Percentiles rank a stretch among this genome's conserved stretches.
phyloP scores from a whole-genome alignment of 1,284 basidiomycete genomes.

The Acaromyces ingoldii region DNA sequence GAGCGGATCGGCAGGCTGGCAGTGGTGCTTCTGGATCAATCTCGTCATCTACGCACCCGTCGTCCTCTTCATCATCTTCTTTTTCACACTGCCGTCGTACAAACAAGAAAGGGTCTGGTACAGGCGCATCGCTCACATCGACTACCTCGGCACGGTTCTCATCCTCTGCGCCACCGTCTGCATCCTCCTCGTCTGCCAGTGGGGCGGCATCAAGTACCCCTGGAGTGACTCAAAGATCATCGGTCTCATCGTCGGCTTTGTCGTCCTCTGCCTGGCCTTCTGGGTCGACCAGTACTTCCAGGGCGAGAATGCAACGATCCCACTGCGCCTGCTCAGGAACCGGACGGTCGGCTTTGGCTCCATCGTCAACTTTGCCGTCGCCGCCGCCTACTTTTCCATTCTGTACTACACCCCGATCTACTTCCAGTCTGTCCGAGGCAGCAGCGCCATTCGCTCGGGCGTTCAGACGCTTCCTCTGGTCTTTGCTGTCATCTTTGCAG shows the following conservation, averaged over 20 bases:
- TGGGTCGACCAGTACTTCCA: slow-evolving; percentile 33
- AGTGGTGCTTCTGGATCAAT: slow-evolving; percentile 43
- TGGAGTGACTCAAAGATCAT: slow-evolving; percentile 36
- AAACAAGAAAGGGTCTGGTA: neutral
- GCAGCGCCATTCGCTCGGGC: slow-evolving; percentile 35
- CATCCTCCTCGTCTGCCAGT: slow-evolving; percentile 44
- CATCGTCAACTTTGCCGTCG: slow-evolving; percentile 33
- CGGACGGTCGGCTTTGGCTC: slow-evolving; percentile 26
- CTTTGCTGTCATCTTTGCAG: slow-evolving; percentile 32
- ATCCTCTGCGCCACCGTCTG: slow-evolving; percentile 42
- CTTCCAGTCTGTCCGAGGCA: slow-evolving; percentile 33
- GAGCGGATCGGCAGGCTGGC: slow-evolving; percentile 30
- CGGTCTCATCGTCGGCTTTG: slow-evolving; percentile 44
- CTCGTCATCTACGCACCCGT: slow-evolving; percentile 24
- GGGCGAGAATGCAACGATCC: slow-evolving; percentile 45
- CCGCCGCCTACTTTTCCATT: slow-evolving; percentile 17
- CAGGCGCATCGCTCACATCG: slow-evolving; percentile 27
- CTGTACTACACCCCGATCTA: slow-evolving; percentile 33
- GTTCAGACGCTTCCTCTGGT: slow-evolving; percentile 45
- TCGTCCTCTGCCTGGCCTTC: slow-evolving; percentile 22
- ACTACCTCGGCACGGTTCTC: slow-evolving; percentile 42
- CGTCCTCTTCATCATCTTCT: slow-evolving; percentile 23
- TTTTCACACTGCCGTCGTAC: slow-evolving; percentile 15
- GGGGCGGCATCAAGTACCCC: slow-evolving; percentile 33
- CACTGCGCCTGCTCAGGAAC: slow-evolving; percentile 36